A percentile compares a stretch with the other conserved stretches of the same genome.
Evolutionary conservation across 1,284 basidiomycete species (phyloP).

Genomic region (Melampsora larici-populina): DNA sequence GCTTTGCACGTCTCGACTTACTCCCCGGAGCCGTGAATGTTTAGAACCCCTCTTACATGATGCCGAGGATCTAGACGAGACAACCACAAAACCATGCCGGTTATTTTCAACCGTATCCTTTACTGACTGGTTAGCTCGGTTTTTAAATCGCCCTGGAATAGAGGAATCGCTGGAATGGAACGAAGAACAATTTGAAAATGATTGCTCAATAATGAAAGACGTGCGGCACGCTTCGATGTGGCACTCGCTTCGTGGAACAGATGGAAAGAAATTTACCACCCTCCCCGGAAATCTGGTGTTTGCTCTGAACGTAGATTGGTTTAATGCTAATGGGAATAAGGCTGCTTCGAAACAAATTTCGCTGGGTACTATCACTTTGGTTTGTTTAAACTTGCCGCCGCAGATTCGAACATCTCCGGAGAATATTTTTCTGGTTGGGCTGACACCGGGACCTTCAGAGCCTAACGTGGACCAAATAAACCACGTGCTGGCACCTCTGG

Average conservation of each 20-base stretch:
- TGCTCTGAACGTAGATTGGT: constrained; percentile 33
- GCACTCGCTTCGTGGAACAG: too few species aligned
- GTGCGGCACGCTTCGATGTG: constrained; percentile 3
- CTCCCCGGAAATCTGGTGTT: constrained; percentile 32
- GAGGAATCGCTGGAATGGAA: constrained; percentile 7
- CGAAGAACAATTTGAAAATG: background rate
- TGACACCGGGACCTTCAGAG: too few species aligned
- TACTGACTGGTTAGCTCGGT: too few species aligned
- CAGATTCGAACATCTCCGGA: constrained; percentile 52
- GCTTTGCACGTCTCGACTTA: background rate
- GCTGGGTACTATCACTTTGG: background rate
- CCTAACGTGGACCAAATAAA: constrained; percentile 49
- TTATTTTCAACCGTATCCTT: too few species aligned
- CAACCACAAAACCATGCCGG: background rate
- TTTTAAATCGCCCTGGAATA: constrained; percentile 5
- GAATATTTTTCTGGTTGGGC: constrained; percentile 55
- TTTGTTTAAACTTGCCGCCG: constrained; percentile 48
- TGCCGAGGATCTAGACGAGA: background rate
- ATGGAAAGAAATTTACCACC: background rate
- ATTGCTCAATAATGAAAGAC: background rate
- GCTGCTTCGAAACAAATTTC: too few species aligned
- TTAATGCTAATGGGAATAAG: constrained; percentile 20
- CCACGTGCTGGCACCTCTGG: constrained; percentile 51
- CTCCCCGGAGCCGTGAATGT: background rate
- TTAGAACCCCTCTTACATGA: background rate